Percentiles rank a stretch among this genome's conserved stretches.
Evolutionary conservation across 352 stramenopile species (phyloP).

Genomic region (Vaucheria bursata): DNA sequence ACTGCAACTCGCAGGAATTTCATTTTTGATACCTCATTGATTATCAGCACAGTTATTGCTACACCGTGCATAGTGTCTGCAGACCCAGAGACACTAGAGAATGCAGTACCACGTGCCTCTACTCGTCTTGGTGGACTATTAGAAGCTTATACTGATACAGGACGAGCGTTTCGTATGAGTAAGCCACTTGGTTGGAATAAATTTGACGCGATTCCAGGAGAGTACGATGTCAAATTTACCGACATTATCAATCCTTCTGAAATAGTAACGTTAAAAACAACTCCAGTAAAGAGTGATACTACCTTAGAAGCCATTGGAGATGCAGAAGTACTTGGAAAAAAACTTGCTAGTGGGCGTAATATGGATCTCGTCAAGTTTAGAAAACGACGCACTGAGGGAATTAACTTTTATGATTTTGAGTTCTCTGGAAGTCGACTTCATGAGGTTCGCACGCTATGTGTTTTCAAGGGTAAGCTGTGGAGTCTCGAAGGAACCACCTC

Average conservation of each 20-base stretch:
- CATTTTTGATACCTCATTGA: too few relatives aligned
- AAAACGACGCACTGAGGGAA: conserved; percentile 11
- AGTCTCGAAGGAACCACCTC: conserved; percentile 14
- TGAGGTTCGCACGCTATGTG: conserved; percentile 17
- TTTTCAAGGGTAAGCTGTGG: conserved; percentile 20
- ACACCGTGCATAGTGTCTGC: too few relatives aligned
- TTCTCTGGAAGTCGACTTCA: conserved; percentile 7
- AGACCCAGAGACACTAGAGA: too few relatives aligned
- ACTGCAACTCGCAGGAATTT: too few relatives aligned
- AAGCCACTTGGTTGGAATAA: conserved; percentile 16
- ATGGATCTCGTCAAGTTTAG: conserved; percentile 12
- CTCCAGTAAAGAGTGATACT: conserved; percentile 18
- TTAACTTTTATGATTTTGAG: conserved; percentile 33
- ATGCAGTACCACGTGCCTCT: too few relatives aligned
- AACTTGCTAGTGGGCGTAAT: conserved; percentile 10
- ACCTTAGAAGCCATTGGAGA: conserved; percentile 3
- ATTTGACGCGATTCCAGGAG: conserved; percentile 1
- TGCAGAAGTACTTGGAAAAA: conserved; percentile 14
- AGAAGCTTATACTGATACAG: conserved; percentile 1
- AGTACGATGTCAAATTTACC: conserved; percentile 28
- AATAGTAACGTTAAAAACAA: conserved; percentile 6
- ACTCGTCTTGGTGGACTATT: conserved; percentile 7
- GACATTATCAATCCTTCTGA: conserved; percentile 33
- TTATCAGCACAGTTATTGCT: too few relatives aligned
- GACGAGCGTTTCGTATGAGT: neutral